Conservation (phyloP, 78 protist species). For the Dictyostelium firmibasis region DNA sequence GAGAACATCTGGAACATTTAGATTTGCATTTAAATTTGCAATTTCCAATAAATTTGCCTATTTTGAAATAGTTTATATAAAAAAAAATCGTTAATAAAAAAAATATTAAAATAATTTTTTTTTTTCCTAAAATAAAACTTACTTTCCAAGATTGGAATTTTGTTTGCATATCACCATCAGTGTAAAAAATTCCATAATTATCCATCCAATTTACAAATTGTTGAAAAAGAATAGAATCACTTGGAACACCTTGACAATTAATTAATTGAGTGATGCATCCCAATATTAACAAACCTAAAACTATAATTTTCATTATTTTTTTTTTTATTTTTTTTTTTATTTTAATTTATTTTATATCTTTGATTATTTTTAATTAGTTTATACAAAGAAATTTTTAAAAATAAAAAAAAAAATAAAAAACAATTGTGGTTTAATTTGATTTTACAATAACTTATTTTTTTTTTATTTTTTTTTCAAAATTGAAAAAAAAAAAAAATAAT, state of each 20-base stretch:
- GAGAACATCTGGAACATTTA: constrained; percentile 13
- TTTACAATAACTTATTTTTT: neutral
- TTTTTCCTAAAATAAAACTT: neutral
- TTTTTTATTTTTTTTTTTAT: neutral
- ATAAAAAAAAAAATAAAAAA: neutral
- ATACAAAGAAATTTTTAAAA: neutral
- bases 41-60: neutral
- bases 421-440: neutral
- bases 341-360: neutral
- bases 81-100: neutral
- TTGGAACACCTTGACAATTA: constrained; percentile 1
- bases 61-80: neutral
- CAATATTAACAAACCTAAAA: neutral
- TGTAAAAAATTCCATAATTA: neutral
- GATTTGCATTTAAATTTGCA: neutral
- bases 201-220: constrained; percentile 40
- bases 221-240: neutral
- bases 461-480: neutral
- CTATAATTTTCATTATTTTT: neutral
- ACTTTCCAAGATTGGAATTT: constrained; percentile 28
- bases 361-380: neutral
- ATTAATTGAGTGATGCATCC: neutral
- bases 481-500: neutral
- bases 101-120: neutral
- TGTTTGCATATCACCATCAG: neutral